These are phyloP conservation scores for Hypoxylon sp. DNA, from an alignment of 2,329 filamentous ascomycete genomes.

Conservation along the genomic window DNA sequence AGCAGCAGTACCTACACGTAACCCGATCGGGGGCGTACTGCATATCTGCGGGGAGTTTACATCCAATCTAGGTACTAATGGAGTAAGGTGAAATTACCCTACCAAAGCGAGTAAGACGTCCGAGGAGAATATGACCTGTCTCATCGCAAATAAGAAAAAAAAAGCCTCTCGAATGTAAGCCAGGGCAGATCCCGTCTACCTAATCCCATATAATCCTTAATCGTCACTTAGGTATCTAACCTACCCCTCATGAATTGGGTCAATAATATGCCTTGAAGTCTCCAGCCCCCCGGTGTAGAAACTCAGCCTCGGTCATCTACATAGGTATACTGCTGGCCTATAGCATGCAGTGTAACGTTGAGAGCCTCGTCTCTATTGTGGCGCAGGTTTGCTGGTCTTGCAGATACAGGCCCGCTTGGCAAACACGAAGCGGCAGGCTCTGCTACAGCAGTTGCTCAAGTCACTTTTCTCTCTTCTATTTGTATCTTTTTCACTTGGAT, in stretches of 20 bases:
- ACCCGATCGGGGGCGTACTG: constrained; percentile 25
- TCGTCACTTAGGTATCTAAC: not conserved
- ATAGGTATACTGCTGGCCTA: constrained; percentile 9
- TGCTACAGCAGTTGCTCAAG: constrained; percentile 17
- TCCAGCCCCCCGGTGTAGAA: constrained; percentile 11
- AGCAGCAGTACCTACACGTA: constrained; percentile 20
- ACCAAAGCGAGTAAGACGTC: constrained; percentile 15
- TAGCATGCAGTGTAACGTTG: constrained; percentile 39
- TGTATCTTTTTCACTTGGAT: not conserved
- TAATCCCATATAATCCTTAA: not conserved
- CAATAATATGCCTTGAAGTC: constrained; percentile 20
- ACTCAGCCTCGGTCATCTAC: constrained; percentile 35
- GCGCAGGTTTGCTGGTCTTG: constrained; percentile 38
- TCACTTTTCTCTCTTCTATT: constrained; percentile 17
- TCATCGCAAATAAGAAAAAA: constrained; percentile 5
- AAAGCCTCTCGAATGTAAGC: constrained; percentile 14
- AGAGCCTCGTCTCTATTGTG: constrained; percentile 37
- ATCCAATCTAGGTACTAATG: constrained; percentile 32
- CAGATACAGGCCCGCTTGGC: constrained; percentile 35
- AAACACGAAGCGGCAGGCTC: constrained; percentile 32
- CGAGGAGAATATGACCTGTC: constrained; percentile 20
- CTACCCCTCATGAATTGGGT: constrained; percentile 21
- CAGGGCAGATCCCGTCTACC: constrained; percentile 1
- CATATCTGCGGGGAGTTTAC: constrained; percentile 29
- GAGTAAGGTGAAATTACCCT: constrained; percentile 28